Percentiles rank a stretch among this genome's conserved stretches.
phyloP scores from a whole-genome alignment of 768 basidiomycete genomes.

The Hypholoma sublateritium region DNA sequence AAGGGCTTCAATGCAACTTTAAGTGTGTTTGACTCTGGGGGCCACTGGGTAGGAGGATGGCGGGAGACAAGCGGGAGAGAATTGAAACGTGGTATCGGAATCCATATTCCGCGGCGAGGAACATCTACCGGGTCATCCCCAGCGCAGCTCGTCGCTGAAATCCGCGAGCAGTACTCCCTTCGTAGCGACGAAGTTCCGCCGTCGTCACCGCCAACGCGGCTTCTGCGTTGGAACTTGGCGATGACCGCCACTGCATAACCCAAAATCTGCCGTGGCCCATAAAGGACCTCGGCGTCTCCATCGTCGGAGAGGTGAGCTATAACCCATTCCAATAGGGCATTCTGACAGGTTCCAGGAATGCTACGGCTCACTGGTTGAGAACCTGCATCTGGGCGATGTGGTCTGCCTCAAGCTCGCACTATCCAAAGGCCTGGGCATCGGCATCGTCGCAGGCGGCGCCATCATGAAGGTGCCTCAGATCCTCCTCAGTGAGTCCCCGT shows the following conservation, averaged over 20 bases:
- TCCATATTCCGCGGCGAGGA: too few species aligned
- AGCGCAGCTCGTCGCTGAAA: too few species aligned
- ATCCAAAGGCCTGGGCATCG: conserved; percentile 91
- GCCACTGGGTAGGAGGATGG: too few species aligned
- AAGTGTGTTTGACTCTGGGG: too few species aligned
- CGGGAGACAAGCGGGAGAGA: too few species aligned
- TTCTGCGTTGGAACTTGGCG: neutral
- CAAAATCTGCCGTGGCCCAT: conserved; percentile 83
- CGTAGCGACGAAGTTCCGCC: too few species aligned
- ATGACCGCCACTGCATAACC: conserved; percentile 83
- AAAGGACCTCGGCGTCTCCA: conserved; percentile 74
- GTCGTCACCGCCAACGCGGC: too few species aligned
- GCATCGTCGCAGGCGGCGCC: conserved; percentile 88
- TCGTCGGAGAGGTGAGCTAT: conserved; percentile 71
- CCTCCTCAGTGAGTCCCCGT: conserved; percentile 60
- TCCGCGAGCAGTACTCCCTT: too few species aligned
- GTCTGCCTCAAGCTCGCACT: conserved; percentile 89
- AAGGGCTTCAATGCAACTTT: too few species aligned
- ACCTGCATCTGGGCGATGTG: conserved; percentile 74
- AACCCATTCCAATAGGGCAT: neutral
- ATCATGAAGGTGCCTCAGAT: conserved; percentile 98
- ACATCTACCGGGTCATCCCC: too few species aligned
- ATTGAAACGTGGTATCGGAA: too few species aligned
- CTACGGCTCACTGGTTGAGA: conserved; percentile 84
- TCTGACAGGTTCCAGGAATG: conserved; percentile 60